phyloP scores from a whole-genome alignment of 2,329 filamentous ascomycete species.

The Neonectria coccinea region DNA sequence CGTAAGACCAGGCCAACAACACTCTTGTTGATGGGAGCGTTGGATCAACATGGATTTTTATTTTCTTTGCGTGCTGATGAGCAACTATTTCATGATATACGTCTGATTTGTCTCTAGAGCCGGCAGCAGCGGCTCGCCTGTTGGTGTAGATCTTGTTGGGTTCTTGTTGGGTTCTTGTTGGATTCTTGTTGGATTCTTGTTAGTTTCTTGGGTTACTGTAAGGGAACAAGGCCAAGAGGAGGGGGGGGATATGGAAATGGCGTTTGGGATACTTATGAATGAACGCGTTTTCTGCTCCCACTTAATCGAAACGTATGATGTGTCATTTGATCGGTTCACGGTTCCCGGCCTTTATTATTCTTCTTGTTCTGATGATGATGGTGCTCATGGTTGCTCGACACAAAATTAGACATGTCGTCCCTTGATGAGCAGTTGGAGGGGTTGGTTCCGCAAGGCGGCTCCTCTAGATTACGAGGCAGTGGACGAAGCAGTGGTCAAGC shows the following conservation, averaged over 20 bases:
- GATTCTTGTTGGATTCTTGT: not conserved
- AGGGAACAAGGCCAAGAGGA: slow-evolving; percentile 9
- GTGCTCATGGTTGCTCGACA: not conserved
- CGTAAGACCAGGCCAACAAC: not conserved
- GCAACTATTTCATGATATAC: slow-evolving; percentile 7
- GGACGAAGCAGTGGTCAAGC: slow-evolving; percentile 6
- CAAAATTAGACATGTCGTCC: not conserved
- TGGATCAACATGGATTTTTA: not conserved
- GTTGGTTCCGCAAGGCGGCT: not conserved
- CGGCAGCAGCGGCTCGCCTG: not conserved
- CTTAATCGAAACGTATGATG: not conserved
- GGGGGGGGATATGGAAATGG: slow-evolving; percentile 6
- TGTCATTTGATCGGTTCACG: not conserved
- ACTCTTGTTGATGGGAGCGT: not conserved
- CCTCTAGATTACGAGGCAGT: slow-evolving; percentile 10
- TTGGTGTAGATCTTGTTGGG: slow-evolving; percentile 1
- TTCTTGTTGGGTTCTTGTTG: slow-evolving; percentile 8
- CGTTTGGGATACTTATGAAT: slow-evolving; percentile 14
- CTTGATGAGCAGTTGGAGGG: not conserved
- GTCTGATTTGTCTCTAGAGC: slow-evolving; percentile 2
- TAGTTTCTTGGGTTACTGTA: slow-evolving; percentile 17
- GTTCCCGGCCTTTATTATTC: too few species aligned
- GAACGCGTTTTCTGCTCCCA: slow-evolving; percentile 4
- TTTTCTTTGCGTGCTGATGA: slow-evolving; percentile 6
- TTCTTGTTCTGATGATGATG: too few species aligned